Evolutionary conservation across 2,329 filamentous ascomycete species (phyloP), one percentile per base, ranked within the genome.

Genomic region (Epichloe sp.): DNA sequence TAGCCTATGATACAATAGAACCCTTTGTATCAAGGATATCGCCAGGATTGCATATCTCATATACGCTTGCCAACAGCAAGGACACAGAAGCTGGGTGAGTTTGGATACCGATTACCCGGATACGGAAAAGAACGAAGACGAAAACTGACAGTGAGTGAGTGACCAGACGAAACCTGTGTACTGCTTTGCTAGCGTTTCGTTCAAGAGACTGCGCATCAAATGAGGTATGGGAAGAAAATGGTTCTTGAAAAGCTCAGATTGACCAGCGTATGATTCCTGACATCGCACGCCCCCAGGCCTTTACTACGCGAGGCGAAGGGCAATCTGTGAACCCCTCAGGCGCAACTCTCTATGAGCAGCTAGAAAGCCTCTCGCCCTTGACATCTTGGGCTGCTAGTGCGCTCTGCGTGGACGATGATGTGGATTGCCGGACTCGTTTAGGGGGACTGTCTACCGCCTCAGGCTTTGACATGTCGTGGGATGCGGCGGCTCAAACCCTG

Each of bases 21-120:
- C 90, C 90, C 2, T 84, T 93, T 60, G 72, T 79, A 43, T 88
- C 88, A 48, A 79, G 86, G 53, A 67, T 89, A 14, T 82, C 88
- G 2, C 83, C 90, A 0, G 91, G 91, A 3, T 70, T 97, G 21
- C 89, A 96, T 70, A 72, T 89, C 26, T 86, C 86, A 59, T 89
- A 83, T 63, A 86, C 84, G 0, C 85, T 85, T 0, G 26, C 49
- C 11, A 51, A 50, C 26, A 42, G 54, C 42, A 31, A 43, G 51
- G 52, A 31, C 44, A 47, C 43, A 53, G 62, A 49, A 43, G 53
- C 63, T 63, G 55, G 43, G 60, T 61, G 37, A 45, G 47, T 49
- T 34, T n/a, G 19, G 40, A n/a, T 48, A 4, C 7, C 38, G 14
- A 10, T 21, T 31, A n/a, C 6, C 19, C 21, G 6, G 23, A 19